Conservation (phyloP, 768 basidiomycete species). For the Lactarius sanguifluus region DNA sequence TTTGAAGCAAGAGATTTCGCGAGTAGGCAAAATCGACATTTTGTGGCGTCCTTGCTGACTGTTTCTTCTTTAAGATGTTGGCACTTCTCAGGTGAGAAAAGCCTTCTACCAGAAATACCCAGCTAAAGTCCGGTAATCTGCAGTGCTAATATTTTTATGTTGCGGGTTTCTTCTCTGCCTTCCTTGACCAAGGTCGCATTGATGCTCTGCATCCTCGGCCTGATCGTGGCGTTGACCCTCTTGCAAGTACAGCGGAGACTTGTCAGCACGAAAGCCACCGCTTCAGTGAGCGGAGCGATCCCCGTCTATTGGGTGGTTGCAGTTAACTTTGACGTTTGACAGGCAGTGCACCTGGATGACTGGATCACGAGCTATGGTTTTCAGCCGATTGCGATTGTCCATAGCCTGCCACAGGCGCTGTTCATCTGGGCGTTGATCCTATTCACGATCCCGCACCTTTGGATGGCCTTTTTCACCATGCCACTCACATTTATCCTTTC, state of each 20-base stretch:
- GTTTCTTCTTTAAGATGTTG: conserved; percentile 1
- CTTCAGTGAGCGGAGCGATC: conserved; percentile 1
- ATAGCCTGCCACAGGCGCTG: conserved; percentile 12
- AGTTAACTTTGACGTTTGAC: not conserved
- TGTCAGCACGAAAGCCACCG: not conserved
- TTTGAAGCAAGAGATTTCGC: not conserved
- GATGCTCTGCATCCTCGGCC: not conserved
- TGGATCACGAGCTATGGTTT: conserved; percentile 3
- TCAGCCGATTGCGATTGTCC: conserved; percentile 13
- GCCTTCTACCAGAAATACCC: not conserved
- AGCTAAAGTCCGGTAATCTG: not conserved
- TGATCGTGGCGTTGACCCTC: not conserved
- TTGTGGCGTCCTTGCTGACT: not conserved
- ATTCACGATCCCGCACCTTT: conserved; percentile 10
- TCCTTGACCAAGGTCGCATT: conserved; percentile 8
- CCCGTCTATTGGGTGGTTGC: not conserved
- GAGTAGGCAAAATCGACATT: conserved; percentile 5
- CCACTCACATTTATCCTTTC: not conserved
- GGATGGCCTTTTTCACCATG: not conserved
- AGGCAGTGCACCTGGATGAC: conserved; percentile 5
- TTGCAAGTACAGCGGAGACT: conserved; percentile 8
- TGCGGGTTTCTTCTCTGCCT: not conserved
- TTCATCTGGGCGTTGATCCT: conserved; percentile 16
- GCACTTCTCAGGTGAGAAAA: conserved; percentile 8
- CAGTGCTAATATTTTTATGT: conserved; percentile 14